Evolutionary conservation across 257 asterid species (phyloP).

Genomic region (Scutellaria minor): DNA sequence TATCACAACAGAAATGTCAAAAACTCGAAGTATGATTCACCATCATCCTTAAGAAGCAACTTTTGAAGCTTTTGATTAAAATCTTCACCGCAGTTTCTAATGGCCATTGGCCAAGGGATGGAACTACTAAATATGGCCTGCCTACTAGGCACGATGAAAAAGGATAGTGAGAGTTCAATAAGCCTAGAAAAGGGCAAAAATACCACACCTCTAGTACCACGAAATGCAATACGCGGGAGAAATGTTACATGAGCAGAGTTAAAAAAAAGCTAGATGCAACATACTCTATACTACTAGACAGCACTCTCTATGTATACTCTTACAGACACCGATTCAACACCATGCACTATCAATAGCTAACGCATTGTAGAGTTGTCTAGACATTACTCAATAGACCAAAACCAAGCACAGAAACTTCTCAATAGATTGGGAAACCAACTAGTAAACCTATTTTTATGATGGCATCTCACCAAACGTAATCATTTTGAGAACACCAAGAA

Average conservation of each 20-base stretch:
- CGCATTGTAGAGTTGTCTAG: neutral
- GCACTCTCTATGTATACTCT: neutral
- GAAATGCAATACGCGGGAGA: conserved; percentile 21
- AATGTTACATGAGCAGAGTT: neutral
- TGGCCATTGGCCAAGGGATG: conserved; percentile 1
- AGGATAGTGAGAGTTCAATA: neutral
- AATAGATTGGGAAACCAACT: neutral
- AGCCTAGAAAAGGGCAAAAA: conserved; percentile 10
- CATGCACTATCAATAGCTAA: conserved; percentile 19
- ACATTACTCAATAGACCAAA: conserved; percentile 6
- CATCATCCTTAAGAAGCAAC: conserved; percentile 8
- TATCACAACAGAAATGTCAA: neutral
- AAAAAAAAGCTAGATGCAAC: conserved; percentile 15
- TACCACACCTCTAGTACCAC: neutral
- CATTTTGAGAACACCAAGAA: conserved; percentile 2
- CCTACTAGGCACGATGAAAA: conserved; percentile 19
- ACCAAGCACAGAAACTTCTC: conserved; percentile 12
- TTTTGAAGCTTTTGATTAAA: neutral
- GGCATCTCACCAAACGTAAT: conserved; percentile 2
- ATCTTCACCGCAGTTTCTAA: conserved; percentile 7
- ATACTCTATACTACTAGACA: conserved; percentile 6
- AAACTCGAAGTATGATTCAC: neutral
- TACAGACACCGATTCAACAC: neutral
- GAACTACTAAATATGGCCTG: conserved; percentile 22
- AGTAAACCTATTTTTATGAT: neutral